These are phyloP conservation scores for Turnera subulata DNA, from an alignment of 345 rosid species.

Conservation along the genomic window DNA sequence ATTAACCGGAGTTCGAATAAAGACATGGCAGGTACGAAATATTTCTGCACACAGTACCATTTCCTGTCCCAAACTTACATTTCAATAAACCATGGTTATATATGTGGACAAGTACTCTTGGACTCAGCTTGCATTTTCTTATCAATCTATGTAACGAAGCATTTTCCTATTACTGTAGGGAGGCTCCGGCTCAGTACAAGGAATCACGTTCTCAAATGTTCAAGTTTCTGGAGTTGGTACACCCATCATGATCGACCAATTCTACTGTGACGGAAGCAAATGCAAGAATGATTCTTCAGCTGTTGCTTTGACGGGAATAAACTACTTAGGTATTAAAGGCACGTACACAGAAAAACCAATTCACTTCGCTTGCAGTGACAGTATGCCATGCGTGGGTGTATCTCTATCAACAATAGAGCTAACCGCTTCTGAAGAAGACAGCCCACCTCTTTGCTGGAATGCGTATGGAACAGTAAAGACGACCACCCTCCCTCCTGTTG, in stretches of 20 bases:
- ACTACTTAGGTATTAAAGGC: conserved; percentile 66
- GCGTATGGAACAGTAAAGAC: conserved; percentile 70
- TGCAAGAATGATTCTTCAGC: conserved; percentile 72
- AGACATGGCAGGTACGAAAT: conserved; percentile 84
- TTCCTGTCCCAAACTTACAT: background rate
- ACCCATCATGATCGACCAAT: conserved; percentile 86
- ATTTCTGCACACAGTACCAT: background rate
- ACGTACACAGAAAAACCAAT: conserved; percentile 64
- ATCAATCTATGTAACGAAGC: conserved; percentile 10
- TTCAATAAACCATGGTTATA: background rate
- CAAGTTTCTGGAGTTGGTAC: conserved; percentile 64
- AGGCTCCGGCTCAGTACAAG: conserved; percentile 78
- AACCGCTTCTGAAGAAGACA: conserved; percentile 35
- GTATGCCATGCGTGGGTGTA: conserved; percentile 68
- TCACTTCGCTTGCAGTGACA: conserved; percentile 79
- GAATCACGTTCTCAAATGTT: conserved; percentile 79
- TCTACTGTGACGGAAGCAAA: conserved; percentile 56
- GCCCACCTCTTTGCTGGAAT: conserved; percentile 71
- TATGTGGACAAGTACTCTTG: too few relatives aligned
- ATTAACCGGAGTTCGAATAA: conserved; percentile 69
- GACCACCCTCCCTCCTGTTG: conserved; percentile 54
- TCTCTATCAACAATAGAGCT: conserved; percentile 56
- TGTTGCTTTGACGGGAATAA: conserved; percentile 64
- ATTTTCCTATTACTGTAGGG: conserved; percentile 44
- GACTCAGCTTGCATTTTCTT: background rate